These are phyloP conservation scores for Pulveroboletus sp. DNA, from an alignment of 768 basidiomycete species.

Conservation along the genomic window DNA sequence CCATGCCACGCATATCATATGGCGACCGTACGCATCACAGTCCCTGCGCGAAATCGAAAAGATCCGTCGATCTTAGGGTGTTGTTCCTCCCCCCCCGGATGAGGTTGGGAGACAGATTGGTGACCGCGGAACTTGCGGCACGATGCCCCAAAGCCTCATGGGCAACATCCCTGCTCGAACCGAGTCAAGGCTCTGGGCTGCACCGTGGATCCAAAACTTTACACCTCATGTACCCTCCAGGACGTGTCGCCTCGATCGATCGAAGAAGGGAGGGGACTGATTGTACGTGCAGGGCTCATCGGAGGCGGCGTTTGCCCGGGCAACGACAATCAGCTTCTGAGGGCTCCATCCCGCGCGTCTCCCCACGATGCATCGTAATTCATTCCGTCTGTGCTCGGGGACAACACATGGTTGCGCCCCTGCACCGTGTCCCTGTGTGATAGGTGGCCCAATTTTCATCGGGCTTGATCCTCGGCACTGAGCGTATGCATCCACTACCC, in stretches of 20 bases:
- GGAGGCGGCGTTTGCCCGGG: not conserved
- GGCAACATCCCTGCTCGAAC: constrained; percentile 9
- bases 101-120: not conserved
- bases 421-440: not conserved
- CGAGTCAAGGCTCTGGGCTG: not conserved
- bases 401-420: not conserved
- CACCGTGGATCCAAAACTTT: constrained; percentile 2
- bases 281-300: not conserved
- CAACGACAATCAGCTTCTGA: not conserved
- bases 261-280: not conserved
- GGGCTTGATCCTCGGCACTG: not conserved
- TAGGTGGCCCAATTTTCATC: not conserved
- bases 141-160: constrained; percentile 7
- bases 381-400: not conserved
- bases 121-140: not conserved
- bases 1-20: not conserved
- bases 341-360: not conserved
- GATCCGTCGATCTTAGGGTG: constrained; percentile 7
- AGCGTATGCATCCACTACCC: not conserved
- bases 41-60: not conserved
- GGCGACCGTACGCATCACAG: not conserved
- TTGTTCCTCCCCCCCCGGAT: no score
- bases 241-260: constrained; percentile 5
- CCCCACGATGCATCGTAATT: not conserved
- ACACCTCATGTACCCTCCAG: constrained; percentile 7